Evolutionary conservation across 441 rosid genomes (phyloP).

Genomic region (Pelargonium myrrhifolium): DNA sequence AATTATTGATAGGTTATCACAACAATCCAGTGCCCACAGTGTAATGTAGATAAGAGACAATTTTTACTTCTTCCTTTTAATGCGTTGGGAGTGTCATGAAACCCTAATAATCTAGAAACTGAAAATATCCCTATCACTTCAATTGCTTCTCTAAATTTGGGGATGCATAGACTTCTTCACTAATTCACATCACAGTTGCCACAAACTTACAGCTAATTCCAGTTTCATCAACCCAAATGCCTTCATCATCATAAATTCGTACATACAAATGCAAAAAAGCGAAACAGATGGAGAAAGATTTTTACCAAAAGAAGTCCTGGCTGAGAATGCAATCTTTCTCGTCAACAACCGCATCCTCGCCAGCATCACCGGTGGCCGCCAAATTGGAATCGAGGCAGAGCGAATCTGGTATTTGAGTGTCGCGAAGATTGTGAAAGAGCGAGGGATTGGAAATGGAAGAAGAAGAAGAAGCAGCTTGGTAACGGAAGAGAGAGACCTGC

Average conservation of each 20-base stretch:
- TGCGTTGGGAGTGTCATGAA: not conserved
- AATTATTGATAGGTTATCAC: too few species aligned
- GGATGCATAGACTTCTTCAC: not conserved
- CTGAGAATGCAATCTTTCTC: conserved; percentile 56
- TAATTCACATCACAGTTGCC: not conserved
- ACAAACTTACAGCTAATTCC: not conserved
- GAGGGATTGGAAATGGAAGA: conserved; percentile 19
- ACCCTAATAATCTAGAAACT: not conserved
- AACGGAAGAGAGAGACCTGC: conserved; percentile 27
- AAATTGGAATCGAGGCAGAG: not conserved
- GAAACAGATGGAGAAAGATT: not conserved
- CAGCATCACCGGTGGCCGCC: not conserved
- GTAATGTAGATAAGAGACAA: not conserved
- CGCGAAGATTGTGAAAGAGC: conserved; percentile 30
- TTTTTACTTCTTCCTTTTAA: not conserved
- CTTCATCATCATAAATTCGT: not conserved
- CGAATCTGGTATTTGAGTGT: not conserved
- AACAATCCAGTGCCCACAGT: too few species aligned
- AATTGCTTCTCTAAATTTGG: not conserved
- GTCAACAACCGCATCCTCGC: not conserved
- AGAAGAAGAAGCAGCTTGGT: conserved; percentile 28
- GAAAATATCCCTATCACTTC: not conserved
- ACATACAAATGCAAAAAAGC: not conserved
- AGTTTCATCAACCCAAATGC: not conserved
- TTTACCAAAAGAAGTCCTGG: conserved; percentile 83